phyloP scores from a whole-genome alignment of 306 rosid genomes.

The Ammopiptanthus mongolicus region DNA sequence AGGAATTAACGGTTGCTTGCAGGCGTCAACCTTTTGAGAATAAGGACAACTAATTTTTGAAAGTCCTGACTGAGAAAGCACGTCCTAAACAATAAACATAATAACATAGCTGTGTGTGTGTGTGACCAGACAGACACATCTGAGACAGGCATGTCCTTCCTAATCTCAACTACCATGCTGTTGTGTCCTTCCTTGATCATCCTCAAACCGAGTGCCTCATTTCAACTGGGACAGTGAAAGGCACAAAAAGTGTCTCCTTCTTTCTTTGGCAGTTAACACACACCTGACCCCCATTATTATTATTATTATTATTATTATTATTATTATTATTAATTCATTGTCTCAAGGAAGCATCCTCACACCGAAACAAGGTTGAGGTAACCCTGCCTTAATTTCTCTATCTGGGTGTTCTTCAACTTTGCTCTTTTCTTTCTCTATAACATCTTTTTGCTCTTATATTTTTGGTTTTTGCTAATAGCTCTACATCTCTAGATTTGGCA shows the following conservation, averaged over 20 bases:
- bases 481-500: neutral
- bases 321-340: neutral
- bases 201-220: neutral
- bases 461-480: neutral
- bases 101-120: neutral
- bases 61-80: conserved; percentile 3
- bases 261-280: conserved; percentile 1
- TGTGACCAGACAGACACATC: neutral
- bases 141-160: too few species aligned
- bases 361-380: conserved; percentile 20
- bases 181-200: conserved; percentile 8
- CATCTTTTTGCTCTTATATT: neutral
- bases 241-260: neutral
- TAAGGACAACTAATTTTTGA: conserved; percentile 5
- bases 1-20: conserved; percentile 3
- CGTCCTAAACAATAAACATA: too few species aligned
- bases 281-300: neutral
- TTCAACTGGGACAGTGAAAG: neutral
- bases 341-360: conserved; percentile 20
- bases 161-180: conserved; percentile 1
- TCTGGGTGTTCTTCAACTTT: conserved; percentile 37
- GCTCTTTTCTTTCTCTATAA: neutral
- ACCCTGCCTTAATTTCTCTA: neutral
- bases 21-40: neutral
- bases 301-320: too few species aligned